Percentiles rank a stretch among this genome's conserved stretches.
Evolutionary conservation across 108 stramenopile species (phyloP).

Genomic region (Skeletonema potamos): DNA sequence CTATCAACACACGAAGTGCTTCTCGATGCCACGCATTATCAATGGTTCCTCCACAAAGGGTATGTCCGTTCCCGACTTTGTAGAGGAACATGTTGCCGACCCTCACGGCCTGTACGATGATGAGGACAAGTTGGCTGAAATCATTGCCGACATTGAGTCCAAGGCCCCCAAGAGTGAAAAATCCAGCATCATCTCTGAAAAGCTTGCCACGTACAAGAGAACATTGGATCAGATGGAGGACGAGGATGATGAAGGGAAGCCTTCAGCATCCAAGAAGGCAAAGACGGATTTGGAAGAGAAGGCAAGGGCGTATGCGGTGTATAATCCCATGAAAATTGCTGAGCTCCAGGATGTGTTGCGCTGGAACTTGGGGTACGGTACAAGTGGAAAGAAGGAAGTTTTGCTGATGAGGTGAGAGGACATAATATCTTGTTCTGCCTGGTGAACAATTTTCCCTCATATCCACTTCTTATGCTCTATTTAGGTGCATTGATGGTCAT

Average conservation of each 20-base stretch:
- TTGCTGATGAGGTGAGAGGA: constrained; percentile 45
- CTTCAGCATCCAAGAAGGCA: constrained; percentile 44
- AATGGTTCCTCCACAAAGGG: not conserved
- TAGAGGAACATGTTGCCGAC: constrained; percentile 50
- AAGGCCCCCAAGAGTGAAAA: constrained; percentile 25
- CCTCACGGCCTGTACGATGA: constrained; percentile 19
- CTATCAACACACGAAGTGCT: constrained; percentile 48
- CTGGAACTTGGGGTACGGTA: constrained; percentile 68
- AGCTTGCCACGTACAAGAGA: constrained; percentile 17
- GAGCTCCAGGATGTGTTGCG: constrained; percentile 71
- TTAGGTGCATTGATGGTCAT: constrained; percentile 70
- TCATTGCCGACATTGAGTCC: constrained; percentile 27
- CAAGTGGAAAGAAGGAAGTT: constrained; percentile 64
- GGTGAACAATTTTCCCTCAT: not conserved
- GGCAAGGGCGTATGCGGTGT: constrained; percentile 37
- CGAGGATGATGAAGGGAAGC: constrained; percentile 33
- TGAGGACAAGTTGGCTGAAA: constrained; percentile 16
- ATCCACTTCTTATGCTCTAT: not conserved
- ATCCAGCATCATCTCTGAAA: constrained; percentile 4
- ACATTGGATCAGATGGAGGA: constrained; percentile 14
- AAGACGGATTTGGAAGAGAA: constrained; percentile 28
- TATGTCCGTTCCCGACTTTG: constrained; percentile 30
- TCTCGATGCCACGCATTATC: not conserved
- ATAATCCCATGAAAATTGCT: constrained; percentile 49
- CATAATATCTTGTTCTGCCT: not conserved